Evolutionary conservation across 2,329 filamentous ascomycete species (phyloP), one percentile per base, ranked within the genome.

Genomic region (Botrytis fragariae): DNA sequence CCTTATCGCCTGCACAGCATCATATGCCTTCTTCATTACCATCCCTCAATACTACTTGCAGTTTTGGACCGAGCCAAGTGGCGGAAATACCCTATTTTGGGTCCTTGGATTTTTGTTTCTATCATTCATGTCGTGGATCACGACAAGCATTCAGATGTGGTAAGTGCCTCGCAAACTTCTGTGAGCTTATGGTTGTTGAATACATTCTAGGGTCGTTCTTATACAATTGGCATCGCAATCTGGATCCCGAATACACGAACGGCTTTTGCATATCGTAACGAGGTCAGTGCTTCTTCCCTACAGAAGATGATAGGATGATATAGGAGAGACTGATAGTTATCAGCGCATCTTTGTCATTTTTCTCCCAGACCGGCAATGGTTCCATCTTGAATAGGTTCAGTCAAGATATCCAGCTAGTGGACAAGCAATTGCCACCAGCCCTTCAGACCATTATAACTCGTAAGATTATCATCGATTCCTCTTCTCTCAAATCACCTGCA

Each of bases 311-410:
- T 3, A n/a, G 12, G 4, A 63, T 72, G 9, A 22, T 29, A 6
- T 7, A 42, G 20, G 7, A 35, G 48, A 71, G 0, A 64, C 25
- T 73, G 45, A 73, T 12, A 7, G 4, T 48, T 45, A 32, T 20
- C 60, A 73, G 67, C 14, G 72, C 67, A n/a, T 48, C 72, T 29
- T 45, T 70, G 14, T 73, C 67, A 14, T 84, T 82, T 35, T 85
- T 86, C 70, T 83, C 82, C 0, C 77, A 74, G 4, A 84, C 82
- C 0, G 83, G 85, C 25, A 80, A 79, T 6, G 84, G 84, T 5
- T 81, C 81, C 0, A 83, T 84, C 4, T 78, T 84, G 12, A 86
- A 84, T 44, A 78, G 84, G 82, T 76, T 78, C 51, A 75, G 72
- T 73, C 75, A 77, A 72, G 75, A 76, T 37, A 73, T 75, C 65